Evolutionary conservation across 805 yeast species (phyloP), one percentile per base, ranked within the genome.

Genomic region (Candida sanyiensis): DNA sequence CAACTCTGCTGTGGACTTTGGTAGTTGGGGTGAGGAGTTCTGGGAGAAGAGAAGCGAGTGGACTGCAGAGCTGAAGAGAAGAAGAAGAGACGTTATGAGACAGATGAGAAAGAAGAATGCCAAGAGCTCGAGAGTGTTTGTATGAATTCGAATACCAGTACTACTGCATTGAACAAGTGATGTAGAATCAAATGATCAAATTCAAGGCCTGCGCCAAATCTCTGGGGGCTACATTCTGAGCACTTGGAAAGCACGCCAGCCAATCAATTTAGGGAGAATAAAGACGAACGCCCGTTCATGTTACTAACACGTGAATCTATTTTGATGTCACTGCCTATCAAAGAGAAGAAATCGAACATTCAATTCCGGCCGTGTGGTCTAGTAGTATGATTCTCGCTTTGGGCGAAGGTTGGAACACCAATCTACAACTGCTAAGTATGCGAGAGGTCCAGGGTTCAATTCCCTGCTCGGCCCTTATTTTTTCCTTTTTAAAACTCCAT

Each of bases 21-120:
- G 61, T 3, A 64, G 63, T 8, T 88, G 90, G 75, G 87, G 81
- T 35, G 63, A 70, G 29, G 78, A 83, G 73, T 90, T 89, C 59
- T 86, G 85, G 81, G 83, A 77, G 32, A 75, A 79, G 57, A 74
- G 97, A 59, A 89, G 90, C 28, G 84, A 79, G 38, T 70, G 88
- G 69, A 78, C 81, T 44, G 73, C 83, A 45, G 85, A 80, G 39
- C 75, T 89, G 58, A 81, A 82, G 54, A 72, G 80, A 49, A 71
- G 84, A 44, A 77, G 78, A 55, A 73, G 90, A 61, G 97, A 89
- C 51, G 84, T 75, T 5, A 35, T 72, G 37, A 72, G 88, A 49
- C 76, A 70, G 46, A 52, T 69, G 49, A 74, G 72, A 49, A 81
- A 78, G 50, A 57, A 50, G 48, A 46, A 59, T 39, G 54, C 59